Evolutionary conservation across 2,329 filamentous ascomycete species (phyloP).

Genomic region (Annulohypoxylon truncatum): DNA sequence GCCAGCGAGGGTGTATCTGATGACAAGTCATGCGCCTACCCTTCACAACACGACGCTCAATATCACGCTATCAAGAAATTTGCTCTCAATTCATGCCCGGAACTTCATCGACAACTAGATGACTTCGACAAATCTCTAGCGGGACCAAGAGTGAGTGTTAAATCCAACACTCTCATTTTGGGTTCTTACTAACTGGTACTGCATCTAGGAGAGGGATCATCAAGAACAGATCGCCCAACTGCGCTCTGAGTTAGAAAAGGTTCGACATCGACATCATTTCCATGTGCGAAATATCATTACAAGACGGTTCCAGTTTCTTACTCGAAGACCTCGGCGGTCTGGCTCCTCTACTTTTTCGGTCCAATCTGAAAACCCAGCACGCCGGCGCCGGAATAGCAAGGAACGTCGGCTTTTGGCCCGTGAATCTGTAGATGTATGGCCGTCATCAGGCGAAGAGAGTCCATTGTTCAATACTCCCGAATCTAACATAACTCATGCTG

Average conservation of each 20-base stretch:
- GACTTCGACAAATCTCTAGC: slow-evolving; percentile 8
- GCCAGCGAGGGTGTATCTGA: slow-evolving; percentile 12
- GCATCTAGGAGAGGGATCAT: slow-evolving; percentile 29
- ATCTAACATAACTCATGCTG: slow-evolving; percentile 27
- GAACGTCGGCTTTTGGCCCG: slow-evolving; percentile 47
- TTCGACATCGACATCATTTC: slow-evolving; percentile 35
- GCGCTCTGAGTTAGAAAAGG: slow-evolving; percentile 35
- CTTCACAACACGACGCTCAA: slow-evolving; percentile 29
- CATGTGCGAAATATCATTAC: slow-evolving; percentile 37
- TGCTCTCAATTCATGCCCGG: slow-evolving; percentile 47
- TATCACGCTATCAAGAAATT: slow-evolving; percentile 28
- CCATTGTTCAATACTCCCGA: slow-evolving; percentile 48
- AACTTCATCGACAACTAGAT: slow-evolving; percentile 39
- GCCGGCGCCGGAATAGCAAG: slow-evolving; percentile 41
- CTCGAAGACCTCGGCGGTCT: slow-evolving; percentile 39
- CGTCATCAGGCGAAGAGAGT: slow-evolving; percentile 47
- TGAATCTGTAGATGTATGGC: slow-evolving; percentile 45
- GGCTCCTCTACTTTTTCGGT: slow-evolving; percentile 45
- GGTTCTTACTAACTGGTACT: slow-evolving; percentile 1
- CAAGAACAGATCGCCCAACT: slow-evolving; percentile 22
- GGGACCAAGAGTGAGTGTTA: slow-evolving; percentile 3
- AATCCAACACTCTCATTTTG: not conserved
- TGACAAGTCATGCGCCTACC: slow-evolving; percentile 15
- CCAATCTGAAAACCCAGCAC: slow-evolving; percentile 46
- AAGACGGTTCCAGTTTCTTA: slow-evolving; percentile 41